Base-by-base conservation (phyloP, 2,329 filamentous ascomycete genomes). In the Sordariomycetes sp. region DNA sequence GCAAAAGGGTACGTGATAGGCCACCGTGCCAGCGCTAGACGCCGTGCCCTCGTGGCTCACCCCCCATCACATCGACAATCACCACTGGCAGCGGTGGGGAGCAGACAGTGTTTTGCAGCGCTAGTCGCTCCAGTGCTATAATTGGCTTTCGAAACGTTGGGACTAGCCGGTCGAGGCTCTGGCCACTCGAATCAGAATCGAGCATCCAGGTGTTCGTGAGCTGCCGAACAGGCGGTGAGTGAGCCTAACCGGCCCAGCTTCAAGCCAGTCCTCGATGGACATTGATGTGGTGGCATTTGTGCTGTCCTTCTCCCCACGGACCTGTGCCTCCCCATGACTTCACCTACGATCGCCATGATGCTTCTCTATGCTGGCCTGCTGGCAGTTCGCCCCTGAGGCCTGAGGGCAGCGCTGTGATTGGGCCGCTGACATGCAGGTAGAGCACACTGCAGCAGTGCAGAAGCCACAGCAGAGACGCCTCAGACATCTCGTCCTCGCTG, bases 151-250 rank as follows among this genome's bases (percentile, higher is more conserved):
- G 9, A n/a, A 9, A n/a, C 23, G 9, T n/a, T 25, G n/a, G 9
- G 27, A 29, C 27, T 29, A 15, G 27, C 27, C 15, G 27, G 8
- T 29, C 27, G 27, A 29, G 27, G 27, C 27, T 29, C 23, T 25
- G 23, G n/a, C 23, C 11, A 30, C 8, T 30, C 28, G 28, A 30
- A 30, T 30, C 28, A 30, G 20, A 17, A 8, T 20, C 12, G 25
- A 27, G 6, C 7, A 6, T 27, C 12, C 25, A n/a, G 12, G n/a
- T n/a, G n/a, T n/a, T n/a, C n/a, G n/a, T n/a, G n/a, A n/a, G n/a
- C n/a, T n/a, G n/a, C 23, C n/a, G 9, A n/a, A n/a, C 9, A 25
- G 15, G 28, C 28, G 28, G 28, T 30, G 28, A 30, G 28, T 8
- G 17, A 25, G 23, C 23, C 23, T 25, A 25, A 9, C 23, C n/a